Percentiles rank a stretch among this genome's conserved stretches.
phyloP scores from a whole-genome alignment of 2,329 filamentous ascomycete species.

The Teratosphaeria viscida region DNA sequence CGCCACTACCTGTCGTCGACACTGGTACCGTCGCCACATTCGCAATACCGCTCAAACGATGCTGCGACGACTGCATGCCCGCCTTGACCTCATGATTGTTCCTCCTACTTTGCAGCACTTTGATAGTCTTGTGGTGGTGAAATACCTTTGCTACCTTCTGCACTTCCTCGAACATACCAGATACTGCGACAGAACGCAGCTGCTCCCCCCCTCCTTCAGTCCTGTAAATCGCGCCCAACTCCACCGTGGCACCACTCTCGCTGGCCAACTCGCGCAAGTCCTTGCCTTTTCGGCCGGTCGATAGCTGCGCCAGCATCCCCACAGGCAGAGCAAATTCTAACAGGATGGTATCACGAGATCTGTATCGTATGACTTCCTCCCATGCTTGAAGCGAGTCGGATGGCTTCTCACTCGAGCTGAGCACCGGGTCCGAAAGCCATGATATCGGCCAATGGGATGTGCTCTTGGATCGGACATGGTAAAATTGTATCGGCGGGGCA shows the following conservation, averaged over 20 bases:
- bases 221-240: slow-evolving; percentile 3
- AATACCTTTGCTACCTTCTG: neutral
- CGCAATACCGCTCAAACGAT: neutral
- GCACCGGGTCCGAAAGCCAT: neutral
- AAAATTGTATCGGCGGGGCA: neutral
- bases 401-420: slow-evolving; percentile 6
- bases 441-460: neutral
- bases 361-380: slow-evolving; percentile 11
- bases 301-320: neutral
- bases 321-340: slow-evolving; percentile 8
- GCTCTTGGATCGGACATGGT: neutral
- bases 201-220: neutral
- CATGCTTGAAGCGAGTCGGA: slow-evolving; percentile 8
- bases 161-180: slow-evolving; percentile 9
- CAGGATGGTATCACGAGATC: slow-evolving; percentile 9
- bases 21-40: neutral
- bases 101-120: neutral
- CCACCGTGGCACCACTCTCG: slow-evolving; percentile 4
- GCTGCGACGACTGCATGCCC: neutral
- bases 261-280: slow-evolving; percentile 1
- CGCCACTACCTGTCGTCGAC: neutral
- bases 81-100: neutral
- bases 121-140: neutral
- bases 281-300: neutral
- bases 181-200: slow-evolving; percentile 8